Base-by-base conservation (phyloP, 2,329 filamentous ascomycete species). In the Colletotrichum scovillei region DNA sequence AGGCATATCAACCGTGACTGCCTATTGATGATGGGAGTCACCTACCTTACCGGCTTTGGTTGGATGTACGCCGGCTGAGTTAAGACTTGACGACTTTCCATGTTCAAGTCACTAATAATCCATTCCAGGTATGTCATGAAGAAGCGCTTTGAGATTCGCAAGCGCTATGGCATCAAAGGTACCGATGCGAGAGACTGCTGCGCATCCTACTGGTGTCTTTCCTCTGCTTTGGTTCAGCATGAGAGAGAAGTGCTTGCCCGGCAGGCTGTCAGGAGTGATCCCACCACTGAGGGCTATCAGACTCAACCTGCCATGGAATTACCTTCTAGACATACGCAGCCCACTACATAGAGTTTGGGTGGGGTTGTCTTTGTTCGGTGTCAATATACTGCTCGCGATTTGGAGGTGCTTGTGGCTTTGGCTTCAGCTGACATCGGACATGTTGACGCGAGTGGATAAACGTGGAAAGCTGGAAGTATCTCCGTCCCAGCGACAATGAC, bases 111-210 rank as follows among this genome's bases (percentile, higher is more conserved):
- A 65, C 16, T n/a, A 16, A 22, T 5, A 14, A 46, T 26, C 12
- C n/a, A 11, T 12, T n/a, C n/a, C 7, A 66, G 52, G 53, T 35
- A 56, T 30, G 63, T 57, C 22, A 66, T 66, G 63, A 32, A 32
- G 22, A 58, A 58, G 24, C 63, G 63, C 9, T 58, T 46, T 35
- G 46, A 66, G 53, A 66, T 66, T 8, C 63, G 63, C 19, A n/a
- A 46, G 24, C 63, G 63, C 16, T 66, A 66, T 19, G 53, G 35
- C 1, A 66, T 49, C 63, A 66, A 30, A 30, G 63, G 63, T 5
- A 66, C 32, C 26, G 63, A 66, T 24, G 63, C 63, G n/a, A 28
- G 63, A 11, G 53, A 66, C 24, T 59, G 53, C 19, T 58, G 63
- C 22, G 52, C 19, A 9, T 66, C 63, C 6, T 59, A 49, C 24